Evolutionary conservation across 768 basidiomycete species (phyloP).

Genomic region (Pholiota microspora): DNA sequence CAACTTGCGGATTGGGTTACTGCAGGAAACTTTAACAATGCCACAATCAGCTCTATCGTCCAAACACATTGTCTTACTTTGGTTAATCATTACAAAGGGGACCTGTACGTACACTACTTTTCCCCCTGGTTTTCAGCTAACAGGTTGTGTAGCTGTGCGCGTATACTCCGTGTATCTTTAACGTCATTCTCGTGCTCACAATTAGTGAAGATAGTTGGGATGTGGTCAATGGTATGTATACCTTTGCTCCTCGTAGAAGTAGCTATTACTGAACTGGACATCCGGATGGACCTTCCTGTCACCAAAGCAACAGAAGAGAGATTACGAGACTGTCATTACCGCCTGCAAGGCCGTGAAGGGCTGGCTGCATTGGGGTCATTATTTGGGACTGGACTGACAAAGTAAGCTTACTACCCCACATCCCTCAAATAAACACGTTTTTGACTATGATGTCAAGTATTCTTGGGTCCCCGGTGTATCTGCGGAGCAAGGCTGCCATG

Average conservation of each 20-base stretch:
- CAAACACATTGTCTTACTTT: conserved; percentile 46
- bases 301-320: conserved; percentile 54
- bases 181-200: not conserved
- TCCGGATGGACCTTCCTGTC: conserved; percentile 54
- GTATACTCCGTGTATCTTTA: not conserved
- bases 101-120: conserved; percentile 31
- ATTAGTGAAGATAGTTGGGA: conserved; percentile 39
- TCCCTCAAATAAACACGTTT: not conserved
- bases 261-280: conserved; percentile 68
- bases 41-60: conserved; percentile 40
- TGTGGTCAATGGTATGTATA: conserved; percentile 41
- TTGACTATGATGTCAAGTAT: conserved; percentile 22
- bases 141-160: conserved; percentile 14
- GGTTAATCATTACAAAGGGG: conserved; percentile 49
- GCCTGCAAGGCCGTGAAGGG: conserved; percentile 46
- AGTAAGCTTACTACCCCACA: conserved; percentile 5
- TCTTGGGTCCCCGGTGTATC: conserved; percentile 38
- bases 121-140: not conserved
- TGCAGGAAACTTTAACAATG: conserved; percentile 37
- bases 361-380: conserved; percentile 43
- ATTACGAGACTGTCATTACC: conserved; percentile 54
- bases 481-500: conserved; percentile 36
- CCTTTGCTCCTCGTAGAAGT: conserved; percentile 55
- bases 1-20: conserved; percentile 55
- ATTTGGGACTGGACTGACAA: conserved; percentile 45